Conservation (phyloP, 768 basidiomycete genomes). For the Russula brevipes region DNA sequence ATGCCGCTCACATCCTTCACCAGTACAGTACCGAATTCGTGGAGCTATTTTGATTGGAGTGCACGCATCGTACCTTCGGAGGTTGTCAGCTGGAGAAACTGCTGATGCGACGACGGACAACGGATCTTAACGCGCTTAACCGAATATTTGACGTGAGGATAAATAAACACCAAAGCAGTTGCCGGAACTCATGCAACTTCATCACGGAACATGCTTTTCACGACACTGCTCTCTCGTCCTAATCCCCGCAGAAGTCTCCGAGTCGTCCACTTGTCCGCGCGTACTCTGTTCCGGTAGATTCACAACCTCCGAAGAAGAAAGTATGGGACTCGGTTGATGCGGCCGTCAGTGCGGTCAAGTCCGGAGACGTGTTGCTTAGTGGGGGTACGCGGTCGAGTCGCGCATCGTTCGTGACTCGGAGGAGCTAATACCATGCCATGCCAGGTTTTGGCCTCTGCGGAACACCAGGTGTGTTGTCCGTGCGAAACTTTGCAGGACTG, state of each 20-base stretch:
- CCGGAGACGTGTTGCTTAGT: slow-evolving; percentile 71
- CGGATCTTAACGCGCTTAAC: not conserved
- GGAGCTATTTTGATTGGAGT: too few relatives aligned
- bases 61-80: too few relatives aligned
- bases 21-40: too few relatives aligned
- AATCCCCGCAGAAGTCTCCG: slow-evolving; percentile 1
- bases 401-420: not conserved
- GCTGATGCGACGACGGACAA: too few relatives aligned
- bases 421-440: not conserved
- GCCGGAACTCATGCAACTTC: not conserved
- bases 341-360: slow-evolving; percentile 77
- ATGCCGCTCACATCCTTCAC: too few relatives aligned
- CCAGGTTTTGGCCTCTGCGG: slow-evolving; percentile 87
- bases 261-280: slow-evolving; percentile 4
- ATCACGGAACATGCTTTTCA: slow-evolving; percentile 2
- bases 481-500: not conserved
- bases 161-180: not conserved
- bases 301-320: slow-evolving; percentile 44
- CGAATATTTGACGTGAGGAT: too few relatives aligned
- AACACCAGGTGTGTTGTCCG: slow-evolving; percentile 58
- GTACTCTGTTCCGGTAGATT: slow-evolving; percentile 20
- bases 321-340: slow-evolving; percentile 81
- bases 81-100: too few relatives aligned
- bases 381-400: slow-evolving; percentile 52
- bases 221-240: not conserved